Base-by-base conservation (phyloP, 192 early-diverging fungal genomes). In the Umbelopsis ramanniana region DNA sequence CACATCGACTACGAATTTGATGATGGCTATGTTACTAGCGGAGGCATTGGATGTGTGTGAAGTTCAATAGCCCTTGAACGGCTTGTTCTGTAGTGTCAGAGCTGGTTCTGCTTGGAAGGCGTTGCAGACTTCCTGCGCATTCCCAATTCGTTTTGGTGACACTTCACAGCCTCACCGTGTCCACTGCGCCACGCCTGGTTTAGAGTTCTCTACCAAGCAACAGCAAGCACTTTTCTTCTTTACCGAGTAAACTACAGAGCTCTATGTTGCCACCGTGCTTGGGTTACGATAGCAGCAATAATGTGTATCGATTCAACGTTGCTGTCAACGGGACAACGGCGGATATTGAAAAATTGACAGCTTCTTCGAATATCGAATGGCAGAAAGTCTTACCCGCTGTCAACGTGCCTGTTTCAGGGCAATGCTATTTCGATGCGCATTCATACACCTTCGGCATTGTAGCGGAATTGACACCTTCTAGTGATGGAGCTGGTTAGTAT, bases 331-430 rank as follows among this genome's bases (percentile, higher is more conserved):
- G 14, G 11, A 63, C 57, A 4, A 22, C 23, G 14, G 33, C 57
- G 29, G 17, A 63, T 29, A 11, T 63, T 29, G 29, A 63, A 63
- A 63, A 63, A 19, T 37, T 63, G 57, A 63, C 57, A 63, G 57
- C 29, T 29, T 6, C 26, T 26, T 37, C 57, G 0, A 37, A 17
- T 5, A 6, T 63, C 26, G 5, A 37, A 37, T 63, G 57, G 57
- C 35, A 63, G 33, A 63, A 35, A 29, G 26, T 63, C 7, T 7
- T 6, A 29, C 0, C 57, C 57, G 17, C 11, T 14, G 12, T 14
- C 0, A 43, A 43, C 35, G 33, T 26, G 6, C 26, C 26, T 63
- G 33, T 8, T 17, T n/a, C 26, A 0, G 57, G 57, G 14, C 1
- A 29, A 19, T 63, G 57, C 19, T 63, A 63, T 37, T 19, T 63